Evolutionary conservation across 768 basidiomycete species (phyloP).

Genomic region (Lactarius vividus): DNA sequence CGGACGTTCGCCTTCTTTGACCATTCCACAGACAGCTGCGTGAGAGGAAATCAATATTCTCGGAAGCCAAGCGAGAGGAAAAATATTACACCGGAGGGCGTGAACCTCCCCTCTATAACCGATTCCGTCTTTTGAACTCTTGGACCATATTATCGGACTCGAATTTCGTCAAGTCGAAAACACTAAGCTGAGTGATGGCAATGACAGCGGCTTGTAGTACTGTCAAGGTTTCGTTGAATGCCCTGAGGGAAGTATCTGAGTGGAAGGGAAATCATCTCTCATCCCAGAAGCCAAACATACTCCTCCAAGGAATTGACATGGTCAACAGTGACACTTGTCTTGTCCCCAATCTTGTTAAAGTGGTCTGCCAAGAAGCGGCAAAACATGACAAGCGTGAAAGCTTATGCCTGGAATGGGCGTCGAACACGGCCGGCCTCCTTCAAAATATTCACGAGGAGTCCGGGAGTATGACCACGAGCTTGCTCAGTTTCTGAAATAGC

Average conservation of each 20-base stretch:
- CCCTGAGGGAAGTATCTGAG: background rate
- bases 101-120: background rate
- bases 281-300: background rate
- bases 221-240: conserved; percentile 5
- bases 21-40: too few relatives aligned
- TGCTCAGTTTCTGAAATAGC: background rate
- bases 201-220: background rate
- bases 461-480: background rate
- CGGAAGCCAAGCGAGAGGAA: too few relatives aligned
- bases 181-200: background rate
- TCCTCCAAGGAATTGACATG: conserved; percentile 10
- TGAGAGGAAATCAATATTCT: too few relatives aligned
- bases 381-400: conserved; percentile 18
- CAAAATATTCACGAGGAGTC: conserved; percentile 7
- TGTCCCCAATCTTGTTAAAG: conserved; percentile 2
- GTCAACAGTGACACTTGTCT: background rate
- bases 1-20: too few relatives aligned
- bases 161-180: background rate
- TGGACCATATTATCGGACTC: too few relatives aligned
- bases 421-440: conserved; percentile 22
- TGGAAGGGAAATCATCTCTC: background rate
- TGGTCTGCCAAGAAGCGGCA: conserved; percentile 16
- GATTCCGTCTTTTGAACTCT: background rate
- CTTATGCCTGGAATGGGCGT: too few relatives aligned
- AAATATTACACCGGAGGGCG: too few relatives aligned